A percentile compares a stretch with the other conserved stretches of the same genome.
These are phyloP conservation scores for Panaeolus cyanescens DNA, from an alignment of 768 basidiomycete species.

Conservation along the genomic window DNA sequence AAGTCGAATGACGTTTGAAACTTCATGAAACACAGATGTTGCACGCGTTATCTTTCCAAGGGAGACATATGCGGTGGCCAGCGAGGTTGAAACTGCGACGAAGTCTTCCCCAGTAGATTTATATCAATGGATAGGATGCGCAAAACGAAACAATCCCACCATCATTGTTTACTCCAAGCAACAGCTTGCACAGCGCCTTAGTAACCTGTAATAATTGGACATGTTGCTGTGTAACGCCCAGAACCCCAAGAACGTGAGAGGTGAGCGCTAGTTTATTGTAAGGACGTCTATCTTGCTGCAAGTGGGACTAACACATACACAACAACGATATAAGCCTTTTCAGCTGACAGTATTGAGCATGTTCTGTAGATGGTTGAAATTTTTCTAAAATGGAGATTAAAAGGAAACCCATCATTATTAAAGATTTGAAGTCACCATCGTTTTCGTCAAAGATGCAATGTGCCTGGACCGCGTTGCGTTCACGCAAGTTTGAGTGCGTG, in stretches of 20 bases:
- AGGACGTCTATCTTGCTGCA: too few species aligned
- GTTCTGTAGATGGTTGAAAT: too few species aligned
- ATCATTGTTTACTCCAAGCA: conserved; percentile 43
- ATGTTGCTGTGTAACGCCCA: conserved; percentile 68
- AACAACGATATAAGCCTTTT: too few species aligned
- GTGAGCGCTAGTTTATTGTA: conserved; percentile 64
- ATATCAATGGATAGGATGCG: background rate
- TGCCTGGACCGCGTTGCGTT: conserved; percentile 9
- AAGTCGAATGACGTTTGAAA: conserved; percentile 45
- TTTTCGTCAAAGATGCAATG: conserved; percentile 18
- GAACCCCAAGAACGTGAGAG: conserved; percentile 63
- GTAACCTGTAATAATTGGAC: conserved; percentile 70
- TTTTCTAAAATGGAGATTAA: too few species aligned
- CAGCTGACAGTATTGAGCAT: too few species aligned
- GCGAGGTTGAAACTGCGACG: conserved; percentile 64
- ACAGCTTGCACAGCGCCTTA: conserved; percentile 59
- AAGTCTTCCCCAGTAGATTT: conserved; percentile 52
- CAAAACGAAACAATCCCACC: conserved; percentile 34
- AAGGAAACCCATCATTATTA: conserved; percentile 8
- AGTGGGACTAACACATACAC: too few species aligned
- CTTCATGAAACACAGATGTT: conserved; percentile 58
- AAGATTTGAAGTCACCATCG: conserved; percentile 25
- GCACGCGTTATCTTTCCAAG: conserved; percentile 78
- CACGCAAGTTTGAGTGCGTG: too few species aligned
- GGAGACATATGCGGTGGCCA: conserved; percentile 77